Percentiles rank a stretch among this genome's conserved stretches.
Evolutionary conservation across 768 basidiomycete species (phyloP).

Genomic region (Russula compacta): DNA sequence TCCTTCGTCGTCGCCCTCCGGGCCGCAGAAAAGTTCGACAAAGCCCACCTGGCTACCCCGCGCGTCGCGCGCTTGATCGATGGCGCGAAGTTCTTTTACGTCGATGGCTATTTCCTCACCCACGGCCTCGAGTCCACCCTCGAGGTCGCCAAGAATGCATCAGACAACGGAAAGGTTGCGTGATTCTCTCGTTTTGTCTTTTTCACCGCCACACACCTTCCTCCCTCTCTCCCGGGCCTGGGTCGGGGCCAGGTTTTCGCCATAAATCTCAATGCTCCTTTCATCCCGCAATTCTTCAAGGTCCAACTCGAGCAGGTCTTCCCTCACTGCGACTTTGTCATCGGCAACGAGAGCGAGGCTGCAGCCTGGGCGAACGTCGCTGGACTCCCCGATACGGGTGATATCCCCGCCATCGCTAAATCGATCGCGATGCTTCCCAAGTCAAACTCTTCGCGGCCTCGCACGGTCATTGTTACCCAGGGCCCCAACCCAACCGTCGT

Average conservation of each 20-base stretch:
- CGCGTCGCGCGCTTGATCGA: constrained; percentile 69
- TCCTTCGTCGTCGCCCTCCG: constrained; percentile 90
- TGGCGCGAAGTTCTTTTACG: constrained; percentile 80
- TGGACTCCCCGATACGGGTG: constrained; percentile 52
- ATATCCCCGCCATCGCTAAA: constrained; percentile 56
- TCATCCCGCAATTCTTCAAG: constrained; percentile 91
- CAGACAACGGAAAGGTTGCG: constrained; percentile 62
- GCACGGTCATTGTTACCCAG: constrained; percentile 86
- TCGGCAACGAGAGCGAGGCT: constrained; percentile 96
- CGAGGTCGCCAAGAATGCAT: constrained; percentile 69
- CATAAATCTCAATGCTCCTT: constrained; percentile 93
- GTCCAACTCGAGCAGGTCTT: constrained; percentile 75
- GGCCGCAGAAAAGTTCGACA: constrained; percentile 83
- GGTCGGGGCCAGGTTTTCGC: constrained; percentile 55
- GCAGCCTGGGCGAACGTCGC: constrained; percentile 72
- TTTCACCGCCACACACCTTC: neutral
- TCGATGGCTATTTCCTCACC: constrained; percentile 91
- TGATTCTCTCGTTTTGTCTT: neutral
- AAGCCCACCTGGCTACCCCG: constrained; percentile 68
- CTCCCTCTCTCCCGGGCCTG: neutral
- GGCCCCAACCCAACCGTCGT: constrained; percentile 73
- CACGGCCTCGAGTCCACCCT: constrained; percentile 72
- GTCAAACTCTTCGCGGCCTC: constrained; percentile 63
- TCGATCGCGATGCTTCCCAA: constrained; percentile 71
- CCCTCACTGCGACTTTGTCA: constrained; percentile 78